Conservation (phyloP, 139 green algal genomes). For the Haematococcus sp. region DNA sequence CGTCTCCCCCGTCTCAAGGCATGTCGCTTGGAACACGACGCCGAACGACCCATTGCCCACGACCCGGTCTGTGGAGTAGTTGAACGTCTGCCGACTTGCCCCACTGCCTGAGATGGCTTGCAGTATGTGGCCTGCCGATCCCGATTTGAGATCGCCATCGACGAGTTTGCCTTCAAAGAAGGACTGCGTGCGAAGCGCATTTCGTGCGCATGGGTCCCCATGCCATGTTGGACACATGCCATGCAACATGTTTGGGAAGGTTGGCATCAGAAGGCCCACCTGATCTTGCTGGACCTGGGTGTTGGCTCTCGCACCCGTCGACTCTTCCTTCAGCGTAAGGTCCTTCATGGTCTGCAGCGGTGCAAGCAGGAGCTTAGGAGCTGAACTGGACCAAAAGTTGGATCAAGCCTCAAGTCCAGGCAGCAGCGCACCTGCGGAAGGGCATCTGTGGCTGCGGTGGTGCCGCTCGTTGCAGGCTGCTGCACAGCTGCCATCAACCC, state of each 20-base stretch:
- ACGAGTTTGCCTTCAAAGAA: conserved; percentile 68
- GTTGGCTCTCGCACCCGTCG: neutral
- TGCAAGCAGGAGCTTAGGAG: neutral
- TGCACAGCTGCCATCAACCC: neutral
- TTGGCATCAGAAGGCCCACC: neutral
- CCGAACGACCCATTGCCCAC: conserved; percentile 98
- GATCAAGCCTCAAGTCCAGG: neutral
- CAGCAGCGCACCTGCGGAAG: conserved; percentile 8
- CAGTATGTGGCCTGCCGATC: conserved; percentile 32
- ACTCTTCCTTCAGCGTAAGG: conserved; percentile 44
- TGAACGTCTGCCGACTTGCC: conserved; percentile 60
- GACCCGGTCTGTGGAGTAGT: conserved; percentile 87
- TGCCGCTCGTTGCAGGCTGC: conserved; percentile 5
- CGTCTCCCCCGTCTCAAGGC: conserved; percentile 92
- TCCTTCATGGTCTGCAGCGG: conserved; percentile 56
- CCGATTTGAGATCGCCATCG: conserved; percentile 59
- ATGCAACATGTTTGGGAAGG: neutral
- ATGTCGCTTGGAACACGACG: conserved; percentile 94
- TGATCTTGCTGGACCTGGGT: neutral
- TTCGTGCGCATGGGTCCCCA: too few species aligned
- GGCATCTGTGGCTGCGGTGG: conserved; percentile 1
- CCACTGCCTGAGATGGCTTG: conserved; percentile 44
- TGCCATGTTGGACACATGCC: neutral
- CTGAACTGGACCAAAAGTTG: neutral
- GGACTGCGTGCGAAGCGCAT: neutral